Conservation (phyloP, 2,329 filamentous ascomycete species). For the Zasmidium cellare region DNA sequence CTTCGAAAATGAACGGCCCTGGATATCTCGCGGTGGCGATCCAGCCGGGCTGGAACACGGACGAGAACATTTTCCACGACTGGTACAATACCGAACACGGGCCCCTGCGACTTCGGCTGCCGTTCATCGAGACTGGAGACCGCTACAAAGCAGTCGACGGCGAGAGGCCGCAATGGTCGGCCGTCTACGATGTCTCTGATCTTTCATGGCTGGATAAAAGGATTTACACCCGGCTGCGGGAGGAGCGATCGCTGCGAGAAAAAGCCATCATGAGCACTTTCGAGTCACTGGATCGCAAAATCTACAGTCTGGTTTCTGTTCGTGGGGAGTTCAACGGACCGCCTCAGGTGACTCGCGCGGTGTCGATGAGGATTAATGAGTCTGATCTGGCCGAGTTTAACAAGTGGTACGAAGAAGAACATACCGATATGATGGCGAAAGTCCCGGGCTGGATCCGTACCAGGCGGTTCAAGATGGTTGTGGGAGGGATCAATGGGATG, state of each 20-base stretch:
- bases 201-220: slow-evolving; percentile 70
- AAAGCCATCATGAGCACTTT: slow-evolving; percentile 61
- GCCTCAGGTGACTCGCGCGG: slow-evolving; percentile 28
- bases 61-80: slow-evolving; percentile 74
- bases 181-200: slow-evolving; percentile 77
- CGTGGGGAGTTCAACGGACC: slow-evolving; percentile 34
- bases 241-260: slow-evolving; percentile 46
- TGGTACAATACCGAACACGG: slow-evolving; percentile 96
- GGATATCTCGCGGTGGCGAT: slow-evolving; percentile 86
- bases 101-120: slow-evolving; percentile 73
- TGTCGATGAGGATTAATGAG: slow-evolving; percentile 41
- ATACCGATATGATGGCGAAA: slow-evolving; percentile 68
- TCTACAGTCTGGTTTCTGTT: slow-evolving; percentile 65
- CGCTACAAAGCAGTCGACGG: slow-evolving; percentile 71
- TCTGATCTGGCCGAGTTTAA: slow-evolving; percentile 61
- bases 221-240: slow-evolving; percentile 67
- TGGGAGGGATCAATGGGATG: slow-evolving; percentile 53
- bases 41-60: slow-evolving; percentile 69
- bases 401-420: slow-evolving; percentile 75
- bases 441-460: slow-evolving; percentile 78
- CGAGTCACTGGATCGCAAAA: slow-evolving; percentile 67
- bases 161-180: slow-evolving; percentile 68
- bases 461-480: slow-evolving; percentile 67
- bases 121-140: slow-evolving; percentile 74
- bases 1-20: slow-evolving; percentile 38